Percentiles rank a stretch among this genome's conserved stretches.
These are phyloP conservation scores for Daldinia grandis DNA, from an alignment of 495 filamentous ascomycete species.

Conservation along the genomic window DNA sequence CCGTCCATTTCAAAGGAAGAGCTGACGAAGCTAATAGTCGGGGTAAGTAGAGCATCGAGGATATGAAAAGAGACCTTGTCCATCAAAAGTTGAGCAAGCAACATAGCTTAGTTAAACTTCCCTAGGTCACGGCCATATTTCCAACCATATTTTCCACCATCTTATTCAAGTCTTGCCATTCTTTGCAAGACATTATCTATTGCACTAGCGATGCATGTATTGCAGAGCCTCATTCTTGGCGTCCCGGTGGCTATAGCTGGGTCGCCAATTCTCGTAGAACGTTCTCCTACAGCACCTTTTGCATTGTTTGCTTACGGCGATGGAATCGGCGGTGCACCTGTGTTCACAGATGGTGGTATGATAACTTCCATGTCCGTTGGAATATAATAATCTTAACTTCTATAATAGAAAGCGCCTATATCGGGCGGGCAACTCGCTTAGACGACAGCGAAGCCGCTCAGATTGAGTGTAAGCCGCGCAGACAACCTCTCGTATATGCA, in stretches of 20 bases:
- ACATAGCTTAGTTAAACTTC: neutral
- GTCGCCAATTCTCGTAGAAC: slow-evolving; percentile 8
- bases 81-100: slow-evolving; percentile 4
- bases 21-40: slow-evolving; percentile 33
- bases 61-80: slow-evolving; percentile 22
- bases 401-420: slow-evolving; percentile 34
- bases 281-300: slow-evolving; percentile 31
- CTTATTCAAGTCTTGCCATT: neutral
- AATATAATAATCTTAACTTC: slow-evolving; percentile 1
- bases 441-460: slow-evolving; percentile 29
- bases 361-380: neutral
- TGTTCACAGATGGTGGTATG: slow-evolving; percentile 51
- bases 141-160: slow-evolving; percentile 2
- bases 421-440: slow-evolving; percentile 21
- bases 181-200: neutral
- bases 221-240: slow-evolving; percentile 30
- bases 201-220: slow-evolving; percentile 12
- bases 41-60: slow-evolving; percentile 1
- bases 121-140: slow-evolving; percentile 1
- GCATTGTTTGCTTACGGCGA: slow-evolving; percentile 50
- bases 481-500: neutral
- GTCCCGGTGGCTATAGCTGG: slow-evolving; percentile 19
- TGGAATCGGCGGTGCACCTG: slow-evolving; percentile 45
- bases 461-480: slow-evolving; percentile 25
- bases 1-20: neutral